A percentile compares a stretch with the other conserved stretches of the same genome.
These are phyloP conservation scores for Pelargonium fulgidum DNA, from an alignment of 441 rosid genomes.

Conservation along the genomic window DNA sequence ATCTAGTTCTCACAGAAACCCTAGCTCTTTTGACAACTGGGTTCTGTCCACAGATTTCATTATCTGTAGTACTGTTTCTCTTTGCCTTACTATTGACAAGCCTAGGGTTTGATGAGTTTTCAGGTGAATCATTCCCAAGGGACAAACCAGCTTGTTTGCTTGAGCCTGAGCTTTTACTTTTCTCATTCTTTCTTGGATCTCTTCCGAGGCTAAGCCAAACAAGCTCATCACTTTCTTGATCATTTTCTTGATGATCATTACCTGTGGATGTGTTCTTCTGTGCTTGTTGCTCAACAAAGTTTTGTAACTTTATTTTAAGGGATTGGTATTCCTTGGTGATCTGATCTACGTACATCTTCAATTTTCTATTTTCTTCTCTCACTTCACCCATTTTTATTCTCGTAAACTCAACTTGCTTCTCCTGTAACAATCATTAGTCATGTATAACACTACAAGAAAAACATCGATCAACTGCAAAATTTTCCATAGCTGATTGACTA, in stretches of 20 bases:
- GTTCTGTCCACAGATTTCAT: slow-evolving; percentile 49
- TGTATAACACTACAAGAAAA: no score
- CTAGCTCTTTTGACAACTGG: slow-evolving; percentile 59
- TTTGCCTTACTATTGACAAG: slow-evolving; percentile 35
- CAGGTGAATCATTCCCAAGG: slow-evolving; percentile 47
- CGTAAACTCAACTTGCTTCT: slow-evolving; percentile 46
- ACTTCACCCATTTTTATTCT: slow-evolving; percentile 64
- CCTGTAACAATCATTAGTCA: slow-evolving; percentile 22
- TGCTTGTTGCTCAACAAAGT: slow-evolving; percentile 24
- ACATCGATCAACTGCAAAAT: no score
- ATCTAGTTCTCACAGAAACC: slow-evolving; percentile 83
- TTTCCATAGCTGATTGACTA: no score
- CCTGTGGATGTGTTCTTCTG: slow-evolving; percentile 20
- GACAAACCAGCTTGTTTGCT: slow-evolving; percentile 30
- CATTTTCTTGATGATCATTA: slow-evolving; percentile 22
- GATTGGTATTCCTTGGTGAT: slow-evolving; percentile 51
- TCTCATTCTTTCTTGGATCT: slow-evolving; percentile 27
- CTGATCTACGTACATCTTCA: slow-evolving; percentile 44
- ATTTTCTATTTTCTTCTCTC: slow-evolving; percentile 65
- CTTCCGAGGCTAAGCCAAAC: slow-evolving; percentile 74
- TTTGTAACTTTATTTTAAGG: slow-evolving; percentile 51
- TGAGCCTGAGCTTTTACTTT: slow-evolving; percentile 21
- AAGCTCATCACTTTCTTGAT: slow-evolving; percentile 33
- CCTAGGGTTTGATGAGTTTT: slow-evolving; percentile 33
- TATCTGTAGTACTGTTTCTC: slow-evolving; percentile 30